Conservation (phyloP, 2,329 filamentous ascomycete species). For the Trichoderma asperellum region DNA sequence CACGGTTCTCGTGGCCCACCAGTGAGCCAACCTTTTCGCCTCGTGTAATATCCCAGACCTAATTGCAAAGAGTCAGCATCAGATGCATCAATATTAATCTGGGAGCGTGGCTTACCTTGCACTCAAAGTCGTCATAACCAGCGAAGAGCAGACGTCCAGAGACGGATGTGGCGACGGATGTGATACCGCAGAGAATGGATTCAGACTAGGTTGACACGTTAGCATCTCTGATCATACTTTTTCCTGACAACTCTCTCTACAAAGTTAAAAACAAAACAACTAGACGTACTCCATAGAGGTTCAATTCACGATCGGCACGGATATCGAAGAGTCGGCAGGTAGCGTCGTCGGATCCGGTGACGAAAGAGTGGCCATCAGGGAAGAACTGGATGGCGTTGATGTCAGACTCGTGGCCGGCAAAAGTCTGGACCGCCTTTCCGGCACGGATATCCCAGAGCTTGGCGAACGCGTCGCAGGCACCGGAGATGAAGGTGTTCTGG, state of each 20-base stretch:
- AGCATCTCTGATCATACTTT: constrained; percentile 20
- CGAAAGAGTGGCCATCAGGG: constrained; percentile 97
- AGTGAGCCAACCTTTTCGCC: constrained; percentile 97
- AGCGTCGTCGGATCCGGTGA: constrained; percentile 95
- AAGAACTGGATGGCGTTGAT: constrained; percentile 99
- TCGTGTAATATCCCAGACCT: constrained; percentile 98
- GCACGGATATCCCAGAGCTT: constrained; percentile 99
- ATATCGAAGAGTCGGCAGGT: constrained; percentile 98
- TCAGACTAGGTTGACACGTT: constrained; percentile 68
- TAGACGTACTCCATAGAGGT: constrained; percentile 66
- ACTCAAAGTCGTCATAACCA: constrained; percentile 98
- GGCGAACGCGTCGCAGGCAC: constrained; percentile 96
- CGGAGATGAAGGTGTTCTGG: constrained; percentile 99
- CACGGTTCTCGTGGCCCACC: constrained; percentile 96
- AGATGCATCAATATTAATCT: neutral
- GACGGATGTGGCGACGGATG: constrained; percentile 95
- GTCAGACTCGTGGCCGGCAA: constrained; percentile 96
- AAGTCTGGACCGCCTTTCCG: constrained; percentile 97
- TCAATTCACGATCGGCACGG: constrained; percentile 81
- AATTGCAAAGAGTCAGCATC: constrained; percentile 29
- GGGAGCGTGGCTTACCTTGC: constrained; percentile 73
- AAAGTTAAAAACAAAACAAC: neutral
- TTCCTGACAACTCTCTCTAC: neutral
- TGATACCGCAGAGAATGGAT: constrained; percentile 96
- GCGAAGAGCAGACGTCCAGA: constrained; percentile 94